A percentile compares a stretch with the other conserved stretches of the same genome.
Evolutionary conservation across 2,329 filamentous ascomycete genomes (phyloP).

Genomic region (Didymosphaeria variabile): DNA sequence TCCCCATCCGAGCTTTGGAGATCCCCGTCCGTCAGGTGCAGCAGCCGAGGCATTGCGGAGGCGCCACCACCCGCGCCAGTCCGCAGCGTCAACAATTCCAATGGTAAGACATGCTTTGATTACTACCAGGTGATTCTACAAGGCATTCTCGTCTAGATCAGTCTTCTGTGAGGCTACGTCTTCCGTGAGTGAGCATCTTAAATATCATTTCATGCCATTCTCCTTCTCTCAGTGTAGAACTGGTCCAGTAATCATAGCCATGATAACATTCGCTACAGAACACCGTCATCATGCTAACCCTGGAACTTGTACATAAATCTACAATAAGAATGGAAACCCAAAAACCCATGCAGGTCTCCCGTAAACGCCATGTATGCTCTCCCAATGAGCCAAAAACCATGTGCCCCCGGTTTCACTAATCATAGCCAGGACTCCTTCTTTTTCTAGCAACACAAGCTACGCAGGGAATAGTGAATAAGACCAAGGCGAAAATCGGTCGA

Average conservation of each 20-base stretch:
- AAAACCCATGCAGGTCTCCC: not conserved
- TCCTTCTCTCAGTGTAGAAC: too few species aligned
- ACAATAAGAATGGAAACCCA: slow-evolving; percentile 6
- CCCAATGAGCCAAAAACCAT: not conserved
- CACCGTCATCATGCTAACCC: not conserved
- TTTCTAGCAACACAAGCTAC: slow-evolving; percentile 27
- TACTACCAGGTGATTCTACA: too few species aligned
- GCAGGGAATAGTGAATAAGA: slow-evolving; percentile 27
- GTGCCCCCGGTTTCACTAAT: not conserved
- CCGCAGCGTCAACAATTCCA: not conserved
- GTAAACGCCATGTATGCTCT: slow-evolving; percentile 8
- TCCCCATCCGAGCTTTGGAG: slow-evolving; percentile 19
- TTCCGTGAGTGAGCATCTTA: not conserved
- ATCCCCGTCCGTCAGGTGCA: slow-evolving; percentile 10
- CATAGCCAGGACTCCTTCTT: slow-evolving; percentile 18
- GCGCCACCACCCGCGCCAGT: slow-evolving; percentile 3
- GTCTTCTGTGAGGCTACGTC: too few species aligned
- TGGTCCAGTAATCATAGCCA: not conserved
- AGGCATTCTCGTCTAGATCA: too few species aligned
- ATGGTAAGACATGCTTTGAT: not conserved
- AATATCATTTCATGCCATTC: not conserved
- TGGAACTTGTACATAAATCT: not conserved
- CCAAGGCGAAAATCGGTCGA: slow-evolving; percentile 29
- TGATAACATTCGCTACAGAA: not conserved
- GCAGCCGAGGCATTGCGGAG: slow-evolving; percentile 18